Percentiles rank a stretch among this genome's conserved stretches.
phyloP scores from a whole-genome alignment of 352 stramenopile species.

The Phytophthora meadii region DNA sequence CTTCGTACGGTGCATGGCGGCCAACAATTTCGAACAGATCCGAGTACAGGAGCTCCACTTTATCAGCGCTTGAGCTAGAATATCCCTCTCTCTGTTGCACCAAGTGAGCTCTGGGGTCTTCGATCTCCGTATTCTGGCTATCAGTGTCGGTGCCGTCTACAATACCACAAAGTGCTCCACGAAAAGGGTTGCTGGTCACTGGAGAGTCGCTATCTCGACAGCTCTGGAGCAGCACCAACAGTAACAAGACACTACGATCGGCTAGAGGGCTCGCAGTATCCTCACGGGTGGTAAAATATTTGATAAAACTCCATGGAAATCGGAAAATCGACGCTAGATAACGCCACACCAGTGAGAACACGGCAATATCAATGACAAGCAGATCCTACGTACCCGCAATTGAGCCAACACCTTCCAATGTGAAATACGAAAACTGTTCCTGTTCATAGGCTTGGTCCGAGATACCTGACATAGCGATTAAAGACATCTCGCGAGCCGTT shows the following conservation, averaged over 20 bases:
- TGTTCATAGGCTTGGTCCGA: conserved; percentile 52
- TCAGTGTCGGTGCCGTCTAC: conserved; percentile 35
- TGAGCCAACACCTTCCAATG: conserved; percentile 67
- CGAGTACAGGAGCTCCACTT: conserved; percentile 52
- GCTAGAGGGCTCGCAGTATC: conserved; percentile 61
- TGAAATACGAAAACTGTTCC: conserved; percentile 75
- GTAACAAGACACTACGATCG: conserved; percentile 71
- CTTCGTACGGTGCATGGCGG: conserved; percentile 64
- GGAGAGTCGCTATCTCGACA: conserved; percentile 61
- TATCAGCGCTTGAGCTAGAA: conserved; percentile 17
- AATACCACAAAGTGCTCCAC: conserved; percentile 57
- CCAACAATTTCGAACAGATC: conserved; percentile 64
- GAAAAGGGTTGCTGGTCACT: conserved; percentile 64
- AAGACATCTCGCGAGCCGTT: conserved; percentile 60
- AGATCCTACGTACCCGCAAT: conserved; percentile 56
- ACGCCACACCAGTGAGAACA: conserved; percentile 4
- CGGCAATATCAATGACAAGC: background rate
- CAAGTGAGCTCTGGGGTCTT: conserved; percentile 28
- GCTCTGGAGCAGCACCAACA: conserved; percentile 76
- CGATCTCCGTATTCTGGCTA: conserved; percentile 36
- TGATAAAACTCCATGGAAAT: conserved; percentile 67
- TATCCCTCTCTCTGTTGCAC: conserved; percentile 18
- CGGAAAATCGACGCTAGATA: conserved; percentile 64
- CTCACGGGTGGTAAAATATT: conserved; percentile 71
- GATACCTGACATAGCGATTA: conserved; percentile 67